These are phyloP conservation scores for Aspergillus latus DNA, from an alignment of 2,329 filamentous ascomycete species.

Conservation along the genomic window DNA sequence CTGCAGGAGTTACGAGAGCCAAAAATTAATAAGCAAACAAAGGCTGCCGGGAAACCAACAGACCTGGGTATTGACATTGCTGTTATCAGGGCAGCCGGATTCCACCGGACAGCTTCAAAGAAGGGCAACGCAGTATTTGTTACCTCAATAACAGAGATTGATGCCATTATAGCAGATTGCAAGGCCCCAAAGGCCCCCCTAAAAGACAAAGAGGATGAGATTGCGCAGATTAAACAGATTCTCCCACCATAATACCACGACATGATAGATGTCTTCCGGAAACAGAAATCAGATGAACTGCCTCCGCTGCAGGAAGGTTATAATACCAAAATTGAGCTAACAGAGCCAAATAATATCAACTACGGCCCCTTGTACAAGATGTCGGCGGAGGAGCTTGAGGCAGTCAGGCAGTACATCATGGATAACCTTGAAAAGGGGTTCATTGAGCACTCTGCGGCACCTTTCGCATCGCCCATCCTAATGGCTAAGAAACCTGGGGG, in stretches of 20 bases:
- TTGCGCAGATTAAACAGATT: not conserved
- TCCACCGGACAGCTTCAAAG: no score
- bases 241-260: not conserved
- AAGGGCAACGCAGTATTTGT: no score
- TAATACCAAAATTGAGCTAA: not conserved
- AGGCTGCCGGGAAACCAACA: not conserved
- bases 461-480: no score
- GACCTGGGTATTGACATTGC: not conserved
- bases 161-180: not conserved
- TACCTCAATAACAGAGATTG: no score
- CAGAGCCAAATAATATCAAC: no score
- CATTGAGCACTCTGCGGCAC: no score
- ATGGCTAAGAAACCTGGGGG: no score
- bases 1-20: not conserved
- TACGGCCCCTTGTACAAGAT: no score
- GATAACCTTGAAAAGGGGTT: no score
- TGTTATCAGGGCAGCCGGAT: not conserved
- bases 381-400: no score
- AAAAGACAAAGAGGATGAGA: not conserved
- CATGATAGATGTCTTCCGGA: not conserved
- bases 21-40: not conserved
- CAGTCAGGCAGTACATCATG: no score
- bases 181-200: not conserved
- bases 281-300: not conserved
- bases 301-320: not conserved